These are phyloP conservation scores for Mollisiaceae sp. DNA, from an alignment of 2,329 filamentous ascomycete species.

Conservation along the genomic window DNA sequence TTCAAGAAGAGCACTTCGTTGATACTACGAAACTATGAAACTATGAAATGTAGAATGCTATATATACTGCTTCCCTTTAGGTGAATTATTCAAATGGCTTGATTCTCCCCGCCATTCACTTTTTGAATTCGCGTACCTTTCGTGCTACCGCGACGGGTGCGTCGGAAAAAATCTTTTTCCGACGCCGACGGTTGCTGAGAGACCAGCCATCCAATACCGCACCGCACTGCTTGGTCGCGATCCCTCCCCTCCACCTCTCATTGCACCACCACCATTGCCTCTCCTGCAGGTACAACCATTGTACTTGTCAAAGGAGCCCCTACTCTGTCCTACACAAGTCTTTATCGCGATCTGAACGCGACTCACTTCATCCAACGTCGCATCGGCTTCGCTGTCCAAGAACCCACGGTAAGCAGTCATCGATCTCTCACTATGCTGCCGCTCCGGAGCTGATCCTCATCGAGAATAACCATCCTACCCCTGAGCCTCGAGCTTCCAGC, in stretches of 20 bases:
- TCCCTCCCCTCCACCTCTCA: slow-evolving; percentile 1
- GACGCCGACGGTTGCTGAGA: not conserved
- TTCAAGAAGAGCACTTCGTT: not conserved
- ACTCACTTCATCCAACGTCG: slow-evolving; percentile 7
- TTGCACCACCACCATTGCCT: slow-evolving; percentile 5
- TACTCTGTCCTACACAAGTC: slow-evolving; percentile 6
- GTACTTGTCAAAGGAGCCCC: slow-evolving; percentile 1
- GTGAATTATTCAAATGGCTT: not conserved
- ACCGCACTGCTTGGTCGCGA: not conserved
- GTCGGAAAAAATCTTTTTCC: too few species aligned
- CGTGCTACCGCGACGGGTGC: too few species aligned
- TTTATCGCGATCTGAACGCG: slow-evolving; percentile 16
- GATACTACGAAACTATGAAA: not conserved
- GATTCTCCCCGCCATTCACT: not conserved
- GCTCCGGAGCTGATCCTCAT: not conserved
- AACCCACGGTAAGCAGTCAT: not conserved
- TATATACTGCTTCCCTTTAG: not conserved
- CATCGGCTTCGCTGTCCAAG: slow-evolving; percentile 9
- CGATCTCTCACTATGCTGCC: not conserved
- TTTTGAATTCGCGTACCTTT: not conserved
- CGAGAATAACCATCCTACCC: not conserved
- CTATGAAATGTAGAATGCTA: too few species aligned
- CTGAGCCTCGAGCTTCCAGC: not conserved
- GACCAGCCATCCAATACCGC: not conserved
- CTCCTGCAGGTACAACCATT: slow-evolving; percentile 14